Evolutionary conservation across 371 early-diverging fungal genomes (phyloP).

Genomic region (Fennellomyces sp.): DNA sequence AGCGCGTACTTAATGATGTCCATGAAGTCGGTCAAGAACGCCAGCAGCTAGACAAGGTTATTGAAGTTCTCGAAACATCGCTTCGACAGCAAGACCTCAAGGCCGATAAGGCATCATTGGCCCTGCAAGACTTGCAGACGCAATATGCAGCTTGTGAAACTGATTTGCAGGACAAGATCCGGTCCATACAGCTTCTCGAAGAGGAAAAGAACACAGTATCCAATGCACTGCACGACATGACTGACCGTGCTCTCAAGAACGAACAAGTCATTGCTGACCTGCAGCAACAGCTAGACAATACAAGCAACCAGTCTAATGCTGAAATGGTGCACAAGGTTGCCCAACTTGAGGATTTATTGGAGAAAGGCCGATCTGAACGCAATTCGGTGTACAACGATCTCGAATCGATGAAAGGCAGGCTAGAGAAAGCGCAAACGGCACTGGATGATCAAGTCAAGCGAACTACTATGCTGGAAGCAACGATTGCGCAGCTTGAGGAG

Average conservation of each 20-base stretch:
- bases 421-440: conserved; percentile 14
- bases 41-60: conserved; percentile 33
- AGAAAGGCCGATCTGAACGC: background rate
- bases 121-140: conserved; percentile 33
- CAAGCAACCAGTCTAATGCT: background rate
- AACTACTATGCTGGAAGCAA: conserved; percentile 24
- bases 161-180: conserved; percentile 21
- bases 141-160: conserved; percentile 38
- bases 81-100: conserved; percentile 37
- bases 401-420: background rate
- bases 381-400: background rate
- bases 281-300: background rate
- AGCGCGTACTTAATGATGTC: conserved; percentile 30
- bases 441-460: conserved; percentile 17
- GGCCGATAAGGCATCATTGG: conserved; percentile 26
- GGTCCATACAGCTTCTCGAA: conserved; percentile 2
- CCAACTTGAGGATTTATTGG: background rate
- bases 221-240: conserved; percentile 6
- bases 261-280: background rate
- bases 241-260: background rate
- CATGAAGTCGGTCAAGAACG: conserved; percentile 32
- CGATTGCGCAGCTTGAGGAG: conserved; percentile 27
- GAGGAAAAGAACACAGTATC: background rate
- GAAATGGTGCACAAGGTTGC: conserved; percentile 5
- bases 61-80: conserved; percentile 33